These are phyloP conservation scores for Huntiella moniliformis DNA, from an alignment of 2,329 filamentous ascomycete genomes.

Conservation along the genomic window DNA sequence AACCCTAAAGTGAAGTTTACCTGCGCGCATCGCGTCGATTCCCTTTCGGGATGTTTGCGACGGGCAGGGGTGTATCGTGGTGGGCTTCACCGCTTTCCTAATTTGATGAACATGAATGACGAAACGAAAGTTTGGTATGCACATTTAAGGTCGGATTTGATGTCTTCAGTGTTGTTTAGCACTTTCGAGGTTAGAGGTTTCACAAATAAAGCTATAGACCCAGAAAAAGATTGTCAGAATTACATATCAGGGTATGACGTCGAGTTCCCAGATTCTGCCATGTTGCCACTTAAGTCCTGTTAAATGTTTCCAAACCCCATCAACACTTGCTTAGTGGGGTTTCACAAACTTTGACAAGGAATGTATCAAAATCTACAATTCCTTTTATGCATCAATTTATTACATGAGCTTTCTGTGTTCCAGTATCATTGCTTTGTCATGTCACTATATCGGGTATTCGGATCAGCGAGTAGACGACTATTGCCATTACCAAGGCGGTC, in stretches of 20 bases:
- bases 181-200: neutral
- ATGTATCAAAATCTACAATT: too few species aligned
- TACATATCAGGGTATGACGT: too few species aligned
- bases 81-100: slow-evolving; percentile 15
- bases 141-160: neutral
- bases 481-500: too few species aligned
- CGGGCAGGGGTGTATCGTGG: neutral
- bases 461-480: too few species aligned
- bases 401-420: too few species aligned
- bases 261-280: neutral
- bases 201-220: neutral
- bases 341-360: neutral
- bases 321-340: neutral
- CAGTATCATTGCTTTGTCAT: too few species aligned
- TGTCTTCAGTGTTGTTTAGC: neutral
- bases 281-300: too few species aligned
- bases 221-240: too few species aligned
- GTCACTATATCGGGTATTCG: too few species aligned
- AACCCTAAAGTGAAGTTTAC: too few species aligned
- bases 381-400: too few species aligned
- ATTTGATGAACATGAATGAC: slow-evolving; percentile 3
- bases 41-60: neutral
- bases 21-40: slow-evolving; percentile 8
- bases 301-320: neutral
- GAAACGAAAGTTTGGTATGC: too few species aligned